These are phyloP conservation scores for Parsonsia alboflavescens DNA, from an alignment of 257 asterid genomes.

Conservation along the genomic window DNA sequence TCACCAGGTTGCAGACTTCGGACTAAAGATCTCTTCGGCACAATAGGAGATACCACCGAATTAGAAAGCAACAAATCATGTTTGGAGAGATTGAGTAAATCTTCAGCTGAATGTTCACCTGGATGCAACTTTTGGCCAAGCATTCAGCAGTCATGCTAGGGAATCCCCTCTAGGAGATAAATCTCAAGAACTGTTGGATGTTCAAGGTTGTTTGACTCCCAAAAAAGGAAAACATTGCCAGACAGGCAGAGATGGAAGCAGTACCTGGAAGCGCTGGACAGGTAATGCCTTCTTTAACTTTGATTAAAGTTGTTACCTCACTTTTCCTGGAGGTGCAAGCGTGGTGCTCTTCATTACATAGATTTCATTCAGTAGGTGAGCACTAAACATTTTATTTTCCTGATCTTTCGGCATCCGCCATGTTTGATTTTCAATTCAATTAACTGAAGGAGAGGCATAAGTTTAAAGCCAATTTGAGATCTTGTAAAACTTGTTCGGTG, in stretches of 20 bases:
- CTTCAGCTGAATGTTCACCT: constrained; percentile 20
- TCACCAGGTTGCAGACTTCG: constrained; percentile 14
- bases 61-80: neutral
- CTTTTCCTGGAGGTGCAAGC: constrained; percentile 98
- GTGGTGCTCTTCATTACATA: constrained; percentile 95
- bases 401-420: neutral
- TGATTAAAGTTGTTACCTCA: too few species aligned
- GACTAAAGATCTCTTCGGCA: constrained; percentile 20
- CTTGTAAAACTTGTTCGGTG: neutral
- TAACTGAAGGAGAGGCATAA: neutral
- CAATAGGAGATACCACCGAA: constrained; percentile 6
- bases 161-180: constrained; percentile 1
- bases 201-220: constrained; percentile 11
- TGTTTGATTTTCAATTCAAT: neutral
- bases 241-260: constrained; percentile 7
- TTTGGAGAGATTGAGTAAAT: constrained; percentile 12
- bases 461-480: neutral
- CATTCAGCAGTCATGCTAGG: constrained; percentile 8
- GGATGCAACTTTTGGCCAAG: constrained; percentile 14
- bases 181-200: constrained; percentile 3
- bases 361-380: constrained; percentile 89
- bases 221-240: constrained; percentile 10
- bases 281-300: too few species aligned
- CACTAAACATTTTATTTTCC: neutral
- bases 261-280: too few species aligned